Evolutionary conservation across 2,329 filamentous ascomycete species (phyloP).

Genomic region (Madurella mycetomatis): DNA sequence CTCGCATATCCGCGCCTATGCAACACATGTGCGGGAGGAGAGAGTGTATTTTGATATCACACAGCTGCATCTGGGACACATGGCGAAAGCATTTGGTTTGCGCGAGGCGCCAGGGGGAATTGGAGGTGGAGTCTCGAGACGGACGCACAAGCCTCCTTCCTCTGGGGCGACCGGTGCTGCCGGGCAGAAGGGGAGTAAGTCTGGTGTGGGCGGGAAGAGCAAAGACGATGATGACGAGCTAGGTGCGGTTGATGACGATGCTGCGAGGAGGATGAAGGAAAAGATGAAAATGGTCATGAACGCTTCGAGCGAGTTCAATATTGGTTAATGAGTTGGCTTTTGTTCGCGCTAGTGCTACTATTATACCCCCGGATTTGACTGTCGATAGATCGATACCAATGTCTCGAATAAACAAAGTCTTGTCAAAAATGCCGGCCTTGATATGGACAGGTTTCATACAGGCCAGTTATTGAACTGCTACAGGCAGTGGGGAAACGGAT

Average conservation of each 20-base stretch:
- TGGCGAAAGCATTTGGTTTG: conserved; percentile 89
- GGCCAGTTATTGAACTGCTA: too few species aligned
- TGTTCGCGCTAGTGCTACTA: neutral
- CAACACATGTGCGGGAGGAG: conserved; percentile 85
- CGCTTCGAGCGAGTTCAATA: conserved; percentile 26
- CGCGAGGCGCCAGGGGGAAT: conserved; percentile 86
- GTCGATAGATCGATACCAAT: too few species aligned
- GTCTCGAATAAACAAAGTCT: too few species aligned
- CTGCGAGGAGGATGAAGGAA: conserved; percentile 50
- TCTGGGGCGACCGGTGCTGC: conserved; percentile 27
- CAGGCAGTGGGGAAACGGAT: too few species aligned
- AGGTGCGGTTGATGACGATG: conserved; percentile 50
- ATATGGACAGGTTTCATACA: too few species aligned
- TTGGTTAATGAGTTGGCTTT: conserved; percentile 12
- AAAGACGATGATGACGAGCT: conserved; percentile 39
- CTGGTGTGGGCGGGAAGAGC: conserved; percentile 32
- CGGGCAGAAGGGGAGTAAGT: conserved; percentile 19
- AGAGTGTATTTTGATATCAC: conserved; percentile 87
- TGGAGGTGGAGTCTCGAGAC: conserved; percentile 51
- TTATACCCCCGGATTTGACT: neutral
- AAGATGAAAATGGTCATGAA: conserved; percentile 30
- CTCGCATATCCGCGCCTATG: conserved; percentile 89
- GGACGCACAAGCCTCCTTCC: conserved; percentile 38
- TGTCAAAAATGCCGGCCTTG: too few species aligned
- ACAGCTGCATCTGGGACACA: conserved; percentile 82